Percentiles rank a stretch among this genome's conserved stretches.
Evolutionary conservation across 768 basidiomycete species (phyloP).

Genomic region (Kwoniella sp.): DNA sequence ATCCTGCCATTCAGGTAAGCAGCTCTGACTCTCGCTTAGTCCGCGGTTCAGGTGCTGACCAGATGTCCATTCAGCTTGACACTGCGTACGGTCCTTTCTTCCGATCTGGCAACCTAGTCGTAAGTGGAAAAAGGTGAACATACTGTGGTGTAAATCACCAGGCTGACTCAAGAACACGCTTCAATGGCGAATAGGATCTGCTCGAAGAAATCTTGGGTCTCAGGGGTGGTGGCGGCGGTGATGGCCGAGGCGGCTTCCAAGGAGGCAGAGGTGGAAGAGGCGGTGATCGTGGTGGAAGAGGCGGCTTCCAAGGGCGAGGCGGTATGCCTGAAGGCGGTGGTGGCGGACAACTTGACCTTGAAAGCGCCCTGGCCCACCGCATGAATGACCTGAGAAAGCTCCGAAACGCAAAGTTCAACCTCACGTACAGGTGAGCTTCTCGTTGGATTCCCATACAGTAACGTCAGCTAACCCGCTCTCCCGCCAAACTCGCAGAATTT

Average conservation of each 20-base stretch:
- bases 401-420: conserved; percentile 48
- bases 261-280: conserved; percentile 38
- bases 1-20: conserved; percentile 35
- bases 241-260: conserved; percentile 17
- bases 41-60: no score
- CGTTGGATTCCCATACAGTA: no score
- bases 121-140: conserved; percentile 10
- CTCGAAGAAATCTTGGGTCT: conserved; percentile 6
- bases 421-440: conserved; percentile 50
- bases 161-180: no score
- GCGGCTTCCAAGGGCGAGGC: no score
- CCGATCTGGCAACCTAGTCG: conserved; percentile 41
- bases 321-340: no score
- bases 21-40: neutral
- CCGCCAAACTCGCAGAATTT: neutral
- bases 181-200: neutral
- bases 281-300: no score
- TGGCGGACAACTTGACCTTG: conserved; percentile 3
- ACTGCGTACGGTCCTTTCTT: conserved; percentile 55
- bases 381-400: conserved; percentile 38
- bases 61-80: conserved; percentile 41
- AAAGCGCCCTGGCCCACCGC: conserved; percentile 10
- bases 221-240: conserved; percentile 28
- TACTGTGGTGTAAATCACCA: no score
- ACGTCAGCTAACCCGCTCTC: no score